Base-by-base conservation (phyloP, 2,329 filamentous ascomycete species). In the Delphinella strobiligena region DNA sequence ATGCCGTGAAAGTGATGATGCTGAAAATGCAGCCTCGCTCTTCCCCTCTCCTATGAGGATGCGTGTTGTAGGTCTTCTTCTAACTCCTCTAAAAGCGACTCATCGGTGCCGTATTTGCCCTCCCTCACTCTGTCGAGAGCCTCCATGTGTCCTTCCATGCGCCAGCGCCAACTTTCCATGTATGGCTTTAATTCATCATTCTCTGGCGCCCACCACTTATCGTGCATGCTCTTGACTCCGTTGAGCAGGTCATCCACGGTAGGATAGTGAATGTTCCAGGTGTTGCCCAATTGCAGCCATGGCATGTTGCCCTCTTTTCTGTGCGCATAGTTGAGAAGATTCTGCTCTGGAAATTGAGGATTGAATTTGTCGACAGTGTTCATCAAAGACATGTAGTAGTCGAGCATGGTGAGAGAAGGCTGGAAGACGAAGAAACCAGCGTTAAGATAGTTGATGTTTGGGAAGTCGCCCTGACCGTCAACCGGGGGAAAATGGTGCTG, bases 121-220 rank as follows among this genome's bases (percentile, higher is more conserved):
- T n/a, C n/a, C n/a, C n/a, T n/a, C n/a, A n/a, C n/a, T n/a, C n/a
- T n/a, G n/a, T n/a, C n/a, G n/a, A n/a, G n/a, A n/a, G 52, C 58
- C 30, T 59, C 52, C 18, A 53, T 59, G 45, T 55, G 63, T 47
- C 48, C 62, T 48, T 52, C 54, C 56, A 56, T 54, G 45, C 36
- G 51, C 60, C 47, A 60, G 46, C 52, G 53, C 35, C 49, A 51
- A 14, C 49, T 52, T 33, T 44, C 40, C 35, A 64, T 42, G 37
- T 54, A 56, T 14, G 51, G 50, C 16, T 43, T 46, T 22, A 64
- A 49, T 37, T 55, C 51, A 31, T 51, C 43, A 29, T 56, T 49
- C 18, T 47, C 53, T 1, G 53, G 56, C 30, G 51, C 45, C 61
- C 60, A 63, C 55, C 56, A 63, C 47, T 63, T 64, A 44, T 58